Base-by-base conservation (phyloP, 2,329 filamentous ascomycete genomes). In the Colletotrichum simmondsii region DNA sequence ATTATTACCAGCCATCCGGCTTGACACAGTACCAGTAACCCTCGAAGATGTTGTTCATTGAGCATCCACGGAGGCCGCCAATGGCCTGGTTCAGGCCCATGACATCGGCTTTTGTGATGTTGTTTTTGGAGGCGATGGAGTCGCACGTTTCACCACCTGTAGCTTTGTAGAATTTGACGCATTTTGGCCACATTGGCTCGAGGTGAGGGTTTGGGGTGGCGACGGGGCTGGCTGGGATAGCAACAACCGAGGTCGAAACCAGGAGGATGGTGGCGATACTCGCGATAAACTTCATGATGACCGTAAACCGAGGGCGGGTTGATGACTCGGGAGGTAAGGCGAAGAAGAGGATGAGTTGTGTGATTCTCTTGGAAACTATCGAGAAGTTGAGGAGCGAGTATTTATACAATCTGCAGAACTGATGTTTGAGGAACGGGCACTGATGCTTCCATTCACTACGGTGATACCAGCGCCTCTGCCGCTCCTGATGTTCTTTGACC, bases 81-180 rank as follows among this genome's bases (percentile, higher is more conserved):
- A 75, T 67, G 30, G 73, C 76, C 8, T 79, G 77, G 14, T 77
- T 77, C 3, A 77, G 68, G 32, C 64, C 71, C 5, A 76, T 74
- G 10, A 81, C 68, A 11, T 80, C 75, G 8, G 79, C 65, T 8
- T 78, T 77, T 14, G 76, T 77, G 71, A 77, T 77, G 4, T 75
- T 76, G 30, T 80, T 72, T 61, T 75, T 77, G 12, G 78, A 77
- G 32, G 75, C 74, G 57, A 77, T 77, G 63, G 78, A 77, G 46
- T 35, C 16, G 46, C 66, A 75, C 26, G 59, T 52, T 11, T 71
- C 60, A n/a, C 54, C 64, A 2, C 68, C 60, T 11, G 58, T 35
- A 19, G 74, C 64, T 32, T 56, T 37, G 53, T 61, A 66, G 14
- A 72, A 75, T 16, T 63, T 32, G n/a, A 46, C 5, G 61, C 60